phyloP scores from a whole-genome alignment of 2,329 filamentous ascomycete genomes.

The Colletotrichum brevisporum region DNA sequence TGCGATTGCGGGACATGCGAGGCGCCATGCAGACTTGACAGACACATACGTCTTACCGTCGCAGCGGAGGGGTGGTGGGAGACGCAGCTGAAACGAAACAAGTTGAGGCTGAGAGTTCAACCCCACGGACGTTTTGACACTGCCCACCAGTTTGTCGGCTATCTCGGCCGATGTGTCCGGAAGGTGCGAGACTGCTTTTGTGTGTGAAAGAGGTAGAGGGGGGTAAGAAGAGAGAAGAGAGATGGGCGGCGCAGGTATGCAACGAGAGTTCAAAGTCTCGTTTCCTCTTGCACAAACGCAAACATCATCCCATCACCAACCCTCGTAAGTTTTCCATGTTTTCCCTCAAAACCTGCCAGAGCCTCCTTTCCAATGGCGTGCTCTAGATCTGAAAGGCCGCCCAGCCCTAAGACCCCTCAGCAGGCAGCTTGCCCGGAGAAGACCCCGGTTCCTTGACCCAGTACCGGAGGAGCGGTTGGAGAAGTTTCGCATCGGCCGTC shows the following conservation, averaged over 20 bases:
- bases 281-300: background rate
- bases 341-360: constrained; percentile 25
- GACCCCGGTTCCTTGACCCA: background rate
- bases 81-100: constrained; percentile 30
- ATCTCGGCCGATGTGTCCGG: constrained; percentile 19
- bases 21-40: constrained; percentile 23
- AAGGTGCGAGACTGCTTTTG: too few species aligned
- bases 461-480: constrained; percentile 32
- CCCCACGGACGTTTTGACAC: background rate
- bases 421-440: background rate
- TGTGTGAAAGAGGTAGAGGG: too few species aligned
- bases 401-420: background rate
- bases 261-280: background rate
- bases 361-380: constrained; percentile 11
- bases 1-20: constrained; percentile 18
- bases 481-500: constrained; percentile 31
- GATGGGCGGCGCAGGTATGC: too few species aligned
- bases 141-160: background rate
- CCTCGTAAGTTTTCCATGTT: background rate
- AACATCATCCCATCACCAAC: constrained; percentile 17
- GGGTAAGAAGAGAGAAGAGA: too few species aligned
- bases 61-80: background rate
- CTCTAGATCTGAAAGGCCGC: constrained; percentile 2
- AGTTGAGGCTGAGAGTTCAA: constrained; percentile 1
- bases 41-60: constrained; percentile 19